These are phyloP conservation scores for Yarrowia bubula DNA, from an alignment of 805 yeast species.

Conservation along the genomic window DNA sequence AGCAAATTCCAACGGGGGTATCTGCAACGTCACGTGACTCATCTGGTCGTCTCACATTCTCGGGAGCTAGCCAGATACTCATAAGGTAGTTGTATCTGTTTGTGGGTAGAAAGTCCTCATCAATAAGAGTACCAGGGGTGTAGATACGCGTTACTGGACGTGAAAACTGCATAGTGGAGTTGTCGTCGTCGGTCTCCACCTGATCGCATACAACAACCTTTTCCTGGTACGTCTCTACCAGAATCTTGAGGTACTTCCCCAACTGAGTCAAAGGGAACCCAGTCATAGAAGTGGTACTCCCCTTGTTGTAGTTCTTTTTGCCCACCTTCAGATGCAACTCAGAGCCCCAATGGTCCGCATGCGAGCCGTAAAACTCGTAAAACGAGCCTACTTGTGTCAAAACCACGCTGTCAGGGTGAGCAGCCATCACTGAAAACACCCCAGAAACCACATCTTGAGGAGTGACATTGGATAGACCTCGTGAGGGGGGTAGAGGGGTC, in stretches of 20 bases:
- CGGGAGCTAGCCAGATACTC: constrained; percentile 45
- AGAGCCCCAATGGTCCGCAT: constrained; percentile 73
- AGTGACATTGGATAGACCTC: neutral
- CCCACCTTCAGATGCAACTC: constrained; percentile 71
- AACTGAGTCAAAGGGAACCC: constrained; percentile 81
- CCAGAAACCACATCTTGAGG: constrained; percentile 13
- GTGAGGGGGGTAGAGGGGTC: neutral
- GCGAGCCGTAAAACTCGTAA: constrained; percentile 70
- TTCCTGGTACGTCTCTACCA: constrained; percentile 66
- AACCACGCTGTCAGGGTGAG: constrained; percentile 54
- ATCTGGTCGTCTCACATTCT: constrained; percentile 10
- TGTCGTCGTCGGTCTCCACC: constrained; percentile 44
- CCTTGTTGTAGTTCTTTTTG: constrained; percentile 31
- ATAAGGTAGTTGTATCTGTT: constrained; percentile 68
- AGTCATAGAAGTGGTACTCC: constrained; percentile 63
- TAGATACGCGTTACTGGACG: constrained; percentile 77
- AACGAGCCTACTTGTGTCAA: constrained; percentile 66
- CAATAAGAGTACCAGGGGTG: constrained; percentile 90
- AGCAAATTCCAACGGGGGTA: constrained; percentile 65
- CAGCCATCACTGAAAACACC: neutral
- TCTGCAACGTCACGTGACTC: constrained; percentile 38
- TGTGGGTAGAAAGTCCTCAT: constrained; percentile 76
- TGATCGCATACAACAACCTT: constrained; percentile 76
- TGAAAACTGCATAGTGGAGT: neutral
- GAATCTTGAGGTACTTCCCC: constrained; percentile 66